These are phyloP conservation scores for Kwoniella bestiolae DNA, from an alignment of 768 basidiomycete genomes.

Conservation along the genomic window DNA sequence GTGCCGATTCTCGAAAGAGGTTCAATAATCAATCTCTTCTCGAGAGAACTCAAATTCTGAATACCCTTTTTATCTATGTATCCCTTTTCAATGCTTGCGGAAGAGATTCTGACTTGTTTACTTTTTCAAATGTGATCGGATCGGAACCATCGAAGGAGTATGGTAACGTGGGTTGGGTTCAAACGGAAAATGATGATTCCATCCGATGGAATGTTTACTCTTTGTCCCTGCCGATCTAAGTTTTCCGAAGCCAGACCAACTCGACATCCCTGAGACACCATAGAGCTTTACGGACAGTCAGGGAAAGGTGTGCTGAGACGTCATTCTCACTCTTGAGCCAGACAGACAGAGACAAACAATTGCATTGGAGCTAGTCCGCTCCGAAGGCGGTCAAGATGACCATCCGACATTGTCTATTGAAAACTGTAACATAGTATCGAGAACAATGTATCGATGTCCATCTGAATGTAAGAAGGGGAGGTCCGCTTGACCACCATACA, in stretches of 20 bases:
- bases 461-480: too few species aligned
- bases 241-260: slow-evolving; percentile 4
- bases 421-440: too few species aligned
- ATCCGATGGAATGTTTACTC: slow-evolving; percentile 20
- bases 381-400: too few species aligned
- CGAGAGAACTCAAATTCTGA: slow-evolving; percentile 7
- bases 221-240: slow-evolving; percentile 21
- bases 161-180: slow-evolving; percentile 7
- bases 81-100: neutral
- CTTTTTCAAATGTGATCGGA: slow-evolving; percentile 4
- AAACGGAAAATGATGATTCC: neutral
- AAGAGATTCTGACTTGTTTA: slow-evolving; percentile 1
- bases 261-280: neutral
- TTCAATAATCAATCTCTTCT: slow-evolving; percentile 4
- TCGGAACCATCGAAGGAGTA: neutral
- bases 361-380: too few species aligned
- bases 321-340: neutral
- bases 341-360: neutral
- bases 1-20: slow-evolving; percentile 4
- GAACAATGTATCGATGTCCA: too few species aligned
- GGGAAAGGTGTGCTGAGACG: neutral
- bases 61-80: slow-evolving; percentile 7
- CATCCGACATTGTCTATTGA: too few species aligned
- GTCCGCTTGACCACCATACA: too few species aligned
- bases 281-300: neutral